Evolutionary conservation across 495 filamentous ascomycete species (phyloP), one percentile per base, ranked within the genome.

Genomic region (Neurospora sp.): DNA sequence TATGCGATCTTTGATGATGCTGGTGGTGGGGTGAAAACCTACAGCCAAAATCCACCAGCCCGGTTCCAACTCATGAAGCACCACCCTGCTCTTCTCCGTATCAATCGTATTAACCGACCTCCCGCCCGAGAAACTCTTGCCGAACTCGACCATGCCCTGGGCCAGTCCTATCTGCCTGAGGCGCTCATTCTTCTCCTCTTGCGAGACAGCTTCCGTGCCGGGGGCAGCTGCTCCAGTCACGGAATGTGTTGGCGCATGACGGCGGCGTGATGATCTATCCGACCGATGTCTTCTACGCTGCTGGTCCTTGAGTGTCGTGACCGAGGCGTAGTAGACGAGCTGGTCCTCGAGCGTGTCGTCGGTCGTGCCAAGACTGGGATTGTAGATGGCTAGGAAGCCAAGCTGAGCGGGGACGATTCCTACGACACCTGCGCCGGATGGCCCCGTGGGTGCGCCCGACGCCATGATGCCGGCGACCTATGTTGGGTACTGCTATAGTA

Each of bases 81-180:
- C 86, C 31, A 97, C 91, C 20, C 94, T 86, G 6, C 89, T 89
- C 82, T 91, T 94, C 75, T 97, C 92, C 0, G 96, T 99, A 78
- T 98, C 96, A 74, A 98, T 89, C 38, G 90, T 91, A 74, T 96
- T 92, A 18, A 98, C 85, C 18, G 93, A 79, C 73, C 90, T 84
- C 40, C 89, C 92, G 73, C 87, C 86, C 7, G 94, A 92, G 79
- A 98, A 98, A 74, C 90, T 92, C 75, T 91, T 92, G 74, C 92
- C 92, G 83, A 99, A 98, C 81, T 91, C 91, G 73, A 97, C 93
- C 89, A 98, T 97, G 71, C 94, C 96, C 84, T 99, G 96, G 70
- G 96, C 96, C 75, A 99, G 88, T n/a, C 96, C 96, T 80, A 99
- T 92, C 83, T 97, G 93, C 74, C 96, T 88, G 77, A 98, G 81